Base-by-base conservation (phyloP, 176 grass and related monocot genomes). In the Thalia dealbata region DNA sequence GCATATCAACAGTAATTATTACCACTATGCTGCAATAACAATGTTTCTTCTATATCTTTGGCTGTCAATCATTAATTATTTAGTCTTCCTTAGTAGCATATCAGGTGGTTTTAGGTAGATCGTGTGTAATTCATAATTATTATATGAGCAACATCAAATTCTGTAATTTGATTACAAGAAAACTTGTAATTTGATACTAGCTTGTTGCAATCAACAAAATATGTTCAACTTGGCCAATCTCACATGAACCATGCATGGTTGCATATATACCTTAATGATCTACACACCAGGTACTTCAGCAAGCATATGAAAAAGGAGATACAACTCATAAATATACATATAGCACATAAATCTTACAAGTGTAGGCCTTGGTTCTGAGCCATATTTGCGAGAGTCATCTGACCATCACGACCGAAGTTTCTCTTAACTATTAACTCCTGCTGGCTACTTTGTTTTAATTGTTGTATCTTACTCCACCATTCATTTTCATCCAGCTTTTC, bases 401-500 rank as follows among this genome's bases (percentile, higher is more conserved):
- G 93, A 73, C 85, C 89, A 82, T 92, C 93, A 24, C 93, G 89
- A 45, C 93, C 93, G n/a, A 97, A 86, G 86, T 90, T 88, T 12
- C 29, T 67, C 78, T 90, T 97, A 35, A 97, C 82, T 56, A 97
- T 81, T 70, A 97, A 63, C 76, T 92, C 93, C 81, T 84, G 82
- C 61, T 92, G 93, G 14, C 81, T 56, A 15, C 89, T 87, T 85
- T 92, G 87, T 82, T 91, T 90, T 64, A 97, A 76, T 76, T 92
- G 89, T 12, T 81, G 68, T 23, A 90, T 88, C 23, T 72, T 92
- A 51, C 80, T 88, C 78, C 79, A 86, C 93, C 93, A 97, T 79
- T 97, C 93, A 84, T 78, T 88, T 56, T 90, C 84, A 61, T 97
- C 89, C 2, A 97, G 83, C 22, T 90, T 97, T 86, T 97, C 93